phyloP scores from a whole-genome alignment of 208 protist species.

The Novymonas esmeraldas region DNA sequence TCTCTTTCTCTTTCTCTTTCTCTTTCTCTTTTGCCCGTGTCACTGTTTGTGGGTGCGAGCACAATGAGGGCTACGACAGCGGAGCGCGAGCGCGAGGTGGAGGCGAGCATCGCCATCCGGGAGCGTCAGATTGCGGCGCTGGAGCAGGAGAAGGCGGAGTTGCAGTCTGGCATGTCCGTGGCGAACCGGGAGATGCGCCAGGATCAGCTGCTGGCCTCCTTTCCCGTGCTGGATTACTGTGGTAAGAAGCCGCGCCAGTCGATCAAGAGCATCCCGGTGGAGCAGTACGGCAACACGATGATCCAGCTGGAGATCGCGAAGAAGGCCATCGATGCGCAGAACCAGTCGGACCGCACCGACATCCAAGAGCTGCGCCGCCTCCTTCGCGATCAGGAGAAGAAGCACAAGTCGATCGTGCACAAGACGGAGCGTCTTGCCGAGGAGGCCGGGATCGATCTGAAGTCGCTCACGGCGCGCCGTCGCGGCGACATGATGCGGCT shows the following conservation, averaged over 20 bases:
- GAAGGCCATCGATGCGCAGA: constrained; percentile 67
- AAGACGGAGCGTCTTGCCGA: constrained; percentile 35
- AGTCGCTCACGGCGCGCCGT: constrained; percentile 19
- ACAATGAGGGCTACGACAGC: constrained; percentile 54
- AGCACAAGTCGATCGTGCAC: constrained; percentile 19
- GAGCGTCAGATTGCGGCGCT: constrained; percentile 69
- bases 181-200: constrained; percentile 28
- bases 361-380: constrained; percentile 57
- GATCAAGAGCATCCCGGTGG: constrained; percentile 54
- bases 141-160: constrained; percentile 46
- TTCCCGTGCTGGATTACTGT: constrained; percentile 83
- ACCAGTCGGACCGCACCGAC: constrained; percentile 45
- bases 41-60: too few relatives aligned
- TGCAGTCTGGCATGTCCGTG: constrained; percentile 54
- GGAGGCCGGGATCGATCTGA: constrained; percentile 44
- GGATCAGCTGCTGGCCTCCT: constrained; percentile 58
- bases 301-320: constrained; percentile 74
- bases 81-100: constrained; percentile 68
- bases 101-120: constrained; percentile 59
- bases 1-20: neutral
- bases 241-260: constrained; percentile 46
- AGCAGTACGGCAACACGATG: constrained; percentile 71
- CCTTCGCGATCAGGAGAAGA: constrained; percentile 55
- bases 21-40: neutral
- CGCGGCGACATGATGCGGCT: constrained; percentile 20